Evolutionary conservation across 495 filamentous ascomycete species (phyloP).

Genomic region (Corynascus novoguineensis): DNA sequence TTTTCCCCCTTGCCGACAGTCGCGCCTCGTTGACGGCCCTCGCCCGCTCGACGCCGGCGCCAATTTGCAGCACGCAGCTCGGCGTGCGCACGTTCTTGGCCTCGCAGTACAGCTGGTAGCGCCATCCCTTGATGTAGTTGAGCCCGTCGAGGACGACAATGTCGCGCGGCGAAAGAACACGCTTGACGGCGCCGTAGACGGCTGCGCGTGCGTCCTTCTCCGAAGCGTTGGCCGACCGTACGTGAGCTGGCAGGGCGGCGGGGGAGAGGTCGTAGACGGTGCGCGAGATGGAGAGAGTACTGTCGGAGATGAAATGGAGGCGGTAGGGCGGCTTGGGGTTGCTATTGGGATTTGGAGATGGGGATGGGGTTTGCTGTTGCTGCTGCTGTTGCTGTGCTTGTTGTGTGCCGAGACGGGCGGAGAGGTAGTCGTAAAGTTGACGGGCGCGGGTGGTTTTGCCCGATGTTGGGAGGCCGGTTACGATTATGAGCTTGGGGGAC

Average conservation of each 20-base stretch:
- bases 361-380: conserved; percentile 24
- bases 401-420: conserved; percentile 25
- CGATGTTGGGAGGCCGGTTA: conserved; percentile 88
- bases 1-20: conserved; percentile 23
- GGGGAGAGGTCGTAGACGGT: conserved; percentile 55
- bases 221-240: conserved; percentile 51
- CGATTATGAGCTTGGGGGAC: conserved; percentile 68
- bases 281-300: conserved; percentile 57
- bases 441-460: conserved; percentile 83
- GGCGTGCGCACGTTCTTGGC: conserved; percentile 80
- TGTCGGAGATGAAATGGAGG: conserved; percentile 65
- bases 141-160: conserved; percentile 85
- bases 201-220: conserved; percentile 93
- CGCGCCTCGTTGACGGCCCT: conserved; percentile 52
- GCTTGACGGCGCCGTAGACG: conserved; percentile 78
- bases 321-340: conserved; percentile 36
- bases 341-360: too few species aligned
- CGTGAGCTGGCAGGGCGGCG: conserved; percentile 42
- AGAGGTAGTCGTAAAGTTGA: conserved; percentile 68
- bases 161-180: conserved; percentile 67
- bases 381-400: background rate
- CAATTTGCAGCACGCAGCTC: conserved; percentile 81
- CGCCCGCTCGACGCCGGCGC: conserved; percentile 65
- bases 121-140: conserved; percentile 97
- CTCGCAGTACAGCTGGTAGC: conserved; percentile 94